Evolutionary conservation across 2,329 filamentous ascomycete genomes (phyloP).

Genomic region (Passalora sequoiae): DNA sequence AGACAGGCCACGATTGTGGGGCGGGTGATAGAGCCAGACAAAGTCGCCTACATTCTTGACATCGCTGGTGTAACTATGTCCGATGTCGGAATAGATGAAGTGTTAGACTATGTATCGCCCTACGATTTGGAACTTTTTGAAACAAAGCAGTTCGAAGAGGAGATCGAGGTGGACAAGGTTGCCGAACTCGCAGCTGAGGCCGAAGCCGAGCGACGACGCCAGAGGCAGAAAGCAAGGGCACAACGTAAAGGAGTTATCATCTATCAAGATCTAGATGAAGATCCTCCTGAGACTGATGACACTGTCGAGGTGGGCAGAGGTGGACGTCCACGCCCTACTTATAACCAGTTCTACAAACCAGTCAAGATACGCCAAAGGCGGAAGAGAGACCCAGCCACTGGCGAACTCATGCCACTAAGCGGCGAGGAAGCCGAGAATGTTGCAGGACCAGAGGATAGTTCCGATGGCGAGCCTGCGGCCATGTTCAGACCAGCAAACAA

Average conservation of each 20-base stretch:
- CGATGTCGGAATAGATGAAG: constrained; percentile 28
- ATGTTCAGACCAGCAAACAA: neutral
- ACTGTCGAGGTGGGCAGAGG: constrained; percentile 16
- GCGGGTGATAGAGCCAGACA: constrained; percentile 19
- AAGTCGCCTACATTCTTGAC: constrained; percentile 26
- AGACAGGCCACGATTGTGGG: constrained; percentile 26
- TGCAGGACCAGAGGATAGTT: constrained; percentile 6
- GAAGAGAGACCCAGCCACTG: constrained; percentile 29
- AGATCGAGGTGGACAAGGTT: constrained; percentile 21
- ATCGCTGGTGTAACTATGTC: constrained; percentile 26
- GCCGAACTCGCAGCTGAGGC: constrained; percentile 19
- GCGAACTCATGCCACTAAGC: constrained; percentile 29
- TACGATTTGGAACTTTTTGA: constrained; percentile 33
- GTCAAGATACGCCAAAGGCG: constrained; percentile 19
- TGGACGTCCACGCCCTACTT: constrained; percentile 32
- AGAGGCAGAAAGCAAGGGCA: constrained; percentile 14
- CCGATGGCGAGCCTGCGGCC: constrained; percentile 10
- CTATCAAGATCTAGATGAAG: constrained; percentile 13
- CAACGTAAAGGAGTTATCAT: constrained; percentile 20
- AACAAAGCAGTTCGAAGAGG: constrained; percentile 29
- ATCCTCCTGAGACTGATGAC: constrained; percentile 6
- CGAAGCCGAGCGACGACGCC: constrained; percentile 18
- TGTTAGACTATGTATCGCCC: constrained; percentile 34
- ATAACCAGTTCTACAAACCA: constrained; percentile 27
- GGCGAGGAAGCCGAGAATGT: constrained; percentile 18